Percentiles rank a stretch among this genome's conserved stretches.
These are phyloP conservation scores for Hura crepitans DNA, from an alignment of 441 rosid genomes.

Conservation along the genomic window DNA sequence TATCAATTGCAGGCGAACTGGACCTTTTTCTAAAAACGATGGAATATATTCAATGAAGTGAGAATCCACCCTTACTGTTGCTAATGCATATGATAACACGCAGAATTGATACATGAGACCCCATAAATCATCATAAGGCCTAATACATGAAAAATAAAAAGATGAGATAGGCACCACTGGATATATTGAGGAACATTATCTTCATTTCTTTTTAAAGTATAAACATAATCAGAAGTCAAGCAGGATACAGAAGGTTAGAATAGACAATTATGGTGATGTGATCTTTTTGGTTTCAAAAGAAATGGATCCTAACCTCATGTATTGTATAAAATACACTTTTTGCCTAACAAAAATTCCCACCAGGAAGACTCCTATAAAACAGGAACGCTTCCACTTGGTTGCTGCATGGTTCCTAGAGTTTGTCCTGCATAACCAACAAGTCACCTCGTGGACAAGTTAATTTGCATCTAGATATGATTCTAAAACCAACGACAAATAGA, in stretches of 20 bases:
- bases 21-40: too few species aligned
- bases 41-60: too few species aligned
- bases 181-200: slow-evolving; percentile 7
- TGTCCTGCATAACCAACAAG: slow-evolving; percentile 36
- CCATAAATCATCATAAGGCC: background rate
- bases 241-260: slow-evolving; percentile 25
- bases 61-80: too few species aligned
- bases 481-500: background rate
- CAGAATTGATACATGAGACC: background rate
- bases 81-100: too few species aligned
- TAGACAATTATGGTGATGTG: slow-evolving; percentile 28
- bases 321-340: slow-evolving; percentile 34
- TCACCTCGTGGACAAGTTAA: background rate
- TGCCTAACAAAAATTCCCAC: slow-evolving; percentile 24
- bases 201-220: slow-evolving; percentile 25
- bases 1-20: too few species aligned
- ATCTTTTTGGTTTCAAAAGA: slow-evolving; percentile 27
- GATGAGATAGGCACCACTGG: background rate
- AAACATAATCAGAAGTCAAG: slow-evolving; percentile 17
- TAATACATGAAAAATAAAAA: background rate
- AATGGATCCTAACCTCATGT: slow-evolving; percentile 42
- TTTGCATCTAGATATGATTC: background rate
- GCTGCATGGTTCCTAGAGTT: slow-evolving; percentile 38
- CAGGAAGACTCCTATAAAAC: slow-evolving; percentile 36
- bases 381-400: slow-evolving; percentile 45